Base-by-base conservation (phyloP, 2,329 filamentous ascomycete genomes). In the Alternaria viburni region DNA sequence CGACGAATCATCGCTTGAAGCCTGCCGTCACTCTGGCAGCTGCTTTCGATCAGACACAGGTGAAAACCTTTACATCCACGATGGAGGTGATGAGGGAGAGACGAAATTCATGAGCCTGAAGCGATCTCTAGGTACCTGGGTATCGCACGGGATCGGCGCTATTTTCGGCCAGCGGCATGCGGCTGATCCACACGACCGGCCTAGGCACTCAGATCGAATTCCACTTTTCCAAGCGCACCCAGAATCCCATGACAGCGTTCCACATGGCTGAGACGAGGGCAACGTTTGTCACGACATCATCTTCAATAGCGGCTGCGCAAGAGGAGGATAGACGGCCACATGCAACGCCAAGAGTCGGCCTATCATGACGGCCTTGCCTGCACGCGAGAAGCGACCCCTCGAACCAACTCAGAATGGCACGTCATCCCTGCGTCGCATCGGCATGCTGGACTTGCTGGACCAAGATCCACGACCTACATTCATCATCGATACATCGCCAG, bases 401-500 rank as follows among this genome's bases (percentile, higher is more conserved):
- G 49, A 45, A 21, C 36, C 49, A 21, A 12, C 30, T 25, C 54
- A 61, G 10, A 61, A 64, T 46, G 63, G 55, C 43, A 45, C 55
- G 30, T 57, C 59, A 10, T 47, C 28, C 15, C 51, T 71, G 49
- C 61, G 54, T 54, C 54, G 44, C 32, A 52, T 74, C 25, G 67
- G 72, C 45, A 61, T 74, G 44, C 60, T 71, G 44, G 63, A 71
- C 25, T 61, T 74, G 21, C 59, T 75, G n/a, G 62, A 70, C 25
- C 43, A 57, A 54, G 71, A 75, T 28, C 60, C 68, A 2, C 67
- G 68, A 23, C 71, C 73, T 44, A 68, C 68, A 6, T 69, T 72
- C 26, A 25, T 73, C 15, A 19, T 70, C 26, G 64, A 72, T 46
- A 45, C 58, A 5, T 56, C 61, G 17, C 30, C 55, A 36, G 41